Evolutionary conservation across 371 early-diverging fungal species (phyloP).

Genomic region (Paraphysoderma sedebokerense): DNA sequence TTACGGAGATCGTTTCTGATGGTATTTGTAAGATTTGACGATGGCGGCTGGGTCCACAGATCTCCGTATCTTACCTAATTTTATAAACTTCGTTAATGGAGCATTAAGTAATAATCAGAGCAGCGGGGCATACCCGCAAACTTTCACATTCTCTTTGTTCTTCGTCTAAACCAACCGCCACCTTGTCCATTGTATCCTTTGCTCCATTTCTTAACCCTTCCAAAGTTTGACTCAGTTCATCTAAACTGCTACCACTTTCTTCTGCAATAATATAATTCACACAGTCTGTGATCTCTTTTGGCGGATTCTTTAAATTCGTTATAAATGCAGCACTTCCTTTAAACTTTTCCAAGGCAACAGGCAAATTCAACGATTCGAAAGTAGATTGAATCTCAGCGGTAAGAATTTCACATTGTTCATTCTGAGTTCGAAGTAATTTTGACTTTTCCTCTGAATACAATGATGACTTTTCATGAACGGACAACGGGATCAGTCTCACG

Average conservation of each 20-base stretch:
- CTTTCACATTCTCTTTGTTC: constrained; percentile 74
- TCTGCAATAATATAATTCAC: constrained; percentile 34
- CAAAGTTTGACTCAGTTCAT: constrained; percentile 33
- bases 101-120: background rate
- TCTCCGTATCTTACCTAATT: constrained; percentile 44
- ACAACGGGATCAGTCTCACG: constrained; percentile 64
- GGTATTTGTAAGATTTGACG: constrained; percentile 44
- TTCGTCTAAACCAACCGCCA: constrained; percentile 44
- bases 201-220: constrained; percentile 39
- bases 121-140: constrained; percentile 33
- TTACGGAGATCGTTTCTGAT: constrained; percentile 59
- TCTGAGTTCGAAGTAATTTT: constrained; percentile 60
- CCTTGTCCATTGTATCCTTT: constrained; percentile 40
- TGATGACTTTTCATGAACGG: constrained; percentile 78
- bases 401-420: constrained; percentile 55
- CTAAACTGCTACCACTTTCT: constrained; percentile 23
- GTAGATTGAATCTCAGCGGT: constrained; percentile 73
- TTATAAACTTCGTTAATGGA: background rate
- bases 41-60: constrained; percentile 70
- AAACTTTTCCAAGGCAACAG: constrained; percentile 52
- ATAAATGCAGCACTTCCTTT: constrained; percentile 22
- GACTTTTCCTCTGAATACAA: constrained; percentile 91
- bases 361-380: constrained; percentile 70
- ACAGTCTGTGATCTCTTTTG: constrained; percentile 37
- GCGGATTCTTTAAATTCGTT: constrained; percentile 36